Conservation (phyloP, 257 asterid species). For the Solanum gracilifrons region DNA sequence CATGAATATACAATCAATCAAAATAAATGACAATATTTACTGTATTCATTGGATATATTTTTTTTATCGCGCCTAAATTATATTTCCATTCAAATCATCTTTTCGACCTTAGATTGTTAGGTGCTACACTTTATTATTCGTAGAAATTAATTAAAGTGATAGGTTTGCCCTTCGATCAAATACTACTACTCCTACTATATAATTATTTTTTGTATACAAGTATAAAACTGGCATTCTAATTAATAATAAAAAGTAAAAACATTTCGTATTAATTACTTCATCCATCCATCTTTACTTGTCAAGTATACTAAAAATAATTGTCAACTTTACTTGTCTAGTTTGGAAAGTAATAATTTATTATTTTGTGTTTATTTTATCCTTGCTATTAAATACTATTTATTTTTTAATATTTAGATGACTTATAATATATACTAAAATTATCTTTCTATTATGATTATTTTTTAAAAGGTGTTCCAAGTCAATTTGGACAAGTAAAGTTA, state of each 20-base stretch:
- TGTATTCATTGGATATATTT: neutral
- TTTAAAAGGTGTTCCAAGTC: no score
- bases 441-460: no score
- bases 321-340: neutral
- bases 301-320: no score
- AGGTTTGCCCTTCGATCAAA: neutral
- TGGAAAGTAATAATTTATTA: neutral
- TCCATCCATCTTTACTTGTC: neutral
- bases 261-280: no score
- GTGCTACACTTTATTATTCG: neutral
- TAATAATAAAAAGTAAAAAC: neutral
- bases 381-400: no score
- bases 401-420: no score
- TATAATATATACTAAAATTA: no score
- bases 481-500: neutral
- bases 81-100: neutral
- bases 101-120: neutral
- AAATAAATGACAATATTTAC: neutral
- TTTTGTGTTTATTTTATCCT: neutral
- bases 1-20: neutral
- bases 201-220: neutral
- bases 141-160: neutral
- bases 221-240: neutral
- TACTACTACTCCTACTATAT: neutral
- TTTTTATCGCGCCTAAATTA: neutral